Evolutionary conservation across 768 basidiomycete genomes (phyloP).

Genomic region (Rhodotorula babjevae): DNA sequence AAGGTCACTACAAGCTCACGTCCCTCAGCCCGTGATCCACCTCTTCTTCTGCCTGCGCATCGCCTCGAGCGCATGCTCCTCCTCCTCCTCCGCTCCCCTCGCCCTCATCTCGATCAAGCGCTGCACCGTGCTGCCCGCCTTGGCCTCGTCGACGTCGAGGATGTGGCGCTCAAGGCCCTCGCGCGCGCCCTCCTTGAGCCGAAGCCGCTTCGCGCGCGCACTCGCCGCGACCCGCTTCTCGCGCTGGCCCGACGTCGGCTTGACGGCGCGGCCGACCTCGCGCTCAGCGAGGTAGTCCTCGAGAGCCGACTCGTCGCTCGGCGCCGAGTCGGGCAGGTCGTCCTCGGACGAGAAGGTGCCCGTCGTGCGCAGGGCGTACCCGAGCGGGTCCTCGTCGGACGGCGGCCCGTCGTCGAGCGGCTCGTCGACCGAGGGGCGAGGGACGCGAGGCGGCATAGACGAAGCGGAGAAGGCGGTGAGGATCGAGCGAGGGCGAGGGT

Average conservation of each 20-base stretch:
- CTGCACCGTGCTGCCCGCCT: background rate
- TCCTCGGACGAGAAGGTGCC: constrained; percentile 29
- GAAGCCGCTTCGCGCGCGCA: background rate
- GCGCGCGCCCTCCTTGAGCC: constrained; percentile 9
- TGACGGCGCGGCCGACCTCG: constrained; percentile 25
- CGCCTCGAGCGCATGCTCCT: background rate
- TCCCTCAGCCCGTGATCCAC: background rate
- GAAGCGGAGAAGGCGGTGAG: background rate
- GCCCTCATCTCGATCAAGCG: background rate
- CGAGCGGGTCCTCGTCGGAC: constrained; percentile 25
- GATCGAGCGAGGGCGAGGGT: background rate
- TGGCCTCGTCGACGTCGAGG: background rate
- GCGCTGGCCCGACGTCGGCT: constrained; percentile 11
- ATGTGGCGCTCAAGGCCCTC: constrained; percentile 16
- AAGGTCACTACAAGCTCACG: no score
- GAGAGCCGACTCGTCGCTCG: background rate
- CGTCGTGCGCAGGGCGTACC: constrained; percentile 20
- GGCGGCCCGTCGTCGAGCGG: background rate
- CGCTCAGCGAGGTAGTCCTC: constrained; percentile 7
- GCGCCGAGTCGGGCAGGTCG: background rate
- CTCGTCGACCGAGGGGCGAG: background rate
- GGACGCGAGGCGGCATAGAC: constrained; percentile 17
- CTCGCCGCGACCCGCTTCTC: background rate
- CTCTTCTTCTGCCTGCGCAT: background rate
- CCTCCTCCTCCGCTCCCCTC: background rate